A percentile compares a stretch with the other conserved stretches of the same genome.
These are phyloP conservation scores for Acidomyces sp. DNA, from an alignment of 495 filamentous ascomycete genomes.

Conservation along the genomic window DNA sequence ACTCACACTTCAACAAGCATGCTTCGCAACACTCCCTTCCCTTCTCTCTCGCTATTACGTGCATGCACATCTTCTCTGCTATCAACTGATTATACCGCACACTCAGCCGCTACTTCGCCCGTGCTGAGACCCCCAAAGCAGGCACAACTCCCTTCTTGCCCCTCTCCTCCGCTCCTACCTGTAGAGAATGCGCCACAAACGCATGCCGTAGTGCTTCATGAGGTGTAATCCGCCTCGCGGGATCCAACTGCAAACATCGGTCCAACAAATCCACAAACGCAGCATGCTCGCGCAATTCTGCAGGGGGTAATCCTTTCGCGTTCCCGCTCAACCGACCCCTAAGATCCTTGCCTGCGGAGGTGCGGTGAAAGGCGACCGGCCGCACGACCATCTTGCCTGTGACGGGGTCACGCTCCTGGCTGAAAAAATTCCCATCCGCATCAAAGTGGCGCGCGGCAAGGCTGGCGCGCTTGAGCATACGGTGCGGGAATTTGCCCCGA, in stretches of 20 bases:
- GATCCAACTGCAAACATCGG: conserved; percentile 74
- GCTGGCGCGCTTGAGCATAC: conserved; percentile 67
- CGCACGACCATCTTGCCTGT: conserved; percentile 49
- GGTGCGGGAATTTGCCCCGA: conserved; percentile 79
- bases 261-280: conserved; percentile 78
- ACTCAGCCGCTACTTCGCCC: too few relatives aligned
- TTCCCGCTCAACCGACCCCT: conserved; percentile 61
- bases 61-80: conserved; percentile 6
- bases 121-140: conserved; percentile 8
- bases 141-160: conserved; percentile 7
- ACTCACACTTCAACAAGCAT: too few relatives aligned
- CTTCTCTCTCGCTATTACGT: too few relatives aligned
- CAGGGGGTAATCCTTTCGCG: conserved; percentile 57
- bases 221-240: conserved; percentile 83
- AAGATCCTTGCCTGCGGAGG: conserved; percentile 45
- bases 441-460: conserved; percentile 71
- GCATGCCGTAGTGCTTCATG: conserved; percentile 78
- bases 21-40: too few relatives aligned
- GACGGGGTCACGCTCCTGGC: conserved; percentile 70
- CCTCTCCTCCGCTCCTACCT: background rate
- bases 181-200: conserved; percentile 39
- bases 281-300: conserved; percentile 63
- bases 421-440: conserved; percentile 67
- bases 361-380: conserved; percentile 53
- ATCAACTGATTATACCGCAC: conserved; percentile 3